phyloP scores from a whole-genome alignment of 2,329 filamentous ascomycete species.

The Colletotrichum australisinense region DNA sequence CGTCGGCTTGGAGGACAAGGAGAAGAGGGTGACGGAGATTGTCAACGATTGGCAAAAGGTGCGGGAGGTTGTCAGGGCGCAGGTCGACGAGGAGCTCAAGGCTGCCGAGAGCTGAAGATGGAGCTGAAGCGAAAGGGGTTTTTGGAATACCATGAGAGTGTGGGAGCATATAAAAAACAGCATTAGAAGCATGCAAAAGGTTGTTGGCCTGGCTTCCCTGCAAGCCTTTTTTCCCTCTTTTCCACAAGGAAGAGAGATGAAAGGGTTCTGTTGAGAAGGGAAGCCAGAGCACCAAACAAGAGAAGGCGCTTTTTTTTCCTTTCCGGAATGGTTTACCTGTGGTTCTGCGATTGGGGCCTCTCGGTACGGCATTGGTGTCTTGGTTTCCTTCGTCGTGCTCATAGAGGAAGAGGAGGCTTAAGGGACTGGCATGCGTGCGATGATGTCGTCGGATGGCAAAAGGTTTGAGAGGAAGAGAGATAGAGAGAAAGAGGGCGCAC shows the following conservation, averaged over 20 bases:
- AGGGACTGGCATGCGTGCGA: neutral
- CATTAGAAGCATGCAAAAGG: neutral
- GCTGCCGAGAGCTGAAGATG: slow-evolving; percentile 26
- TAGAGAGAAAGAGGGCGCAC: too few relatives aligned
- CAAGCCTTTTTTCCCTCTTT: neutral
- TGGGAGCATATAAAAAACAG: neutral
- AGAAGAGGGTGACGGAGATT: slow-evolving; percentile 78
- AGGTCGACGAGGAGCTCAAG: slow-evolving; percentile 74
- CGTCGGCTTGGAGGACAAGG: slow-evolving; percentile 79
- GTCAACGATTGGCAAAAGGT: slow-evolving; percentile 80
- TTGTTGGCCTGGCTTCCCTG: neutral
- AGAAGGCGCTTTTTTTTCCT: slow-evolving; percentile 1
- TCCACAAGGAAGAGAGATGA: too few relatives aligned
- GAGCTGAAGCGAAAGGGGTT: slow-evolving; percentile 4
- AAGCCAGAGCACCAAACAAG: neutral
- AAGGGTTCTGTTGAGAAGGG: neutral
- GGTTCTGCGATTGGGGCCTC: neutral
- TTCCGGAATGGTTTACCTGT: neutral
- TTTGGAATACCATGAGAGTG: neutral
- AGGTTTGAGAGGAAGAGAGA: neutral
- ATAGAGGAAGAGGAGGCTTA: neutral
- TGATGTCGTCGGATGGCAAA: neutral
- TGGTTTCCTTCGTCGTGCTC: neutral
- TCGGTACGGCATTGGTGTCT: slow-evolving; percentile 1
- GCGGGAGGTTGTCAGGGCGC: slow-evolving; percentile 77